Conservation (phyloP, 1,284 basidiomycete species). For the Coriolopsis trogii region DNA sequence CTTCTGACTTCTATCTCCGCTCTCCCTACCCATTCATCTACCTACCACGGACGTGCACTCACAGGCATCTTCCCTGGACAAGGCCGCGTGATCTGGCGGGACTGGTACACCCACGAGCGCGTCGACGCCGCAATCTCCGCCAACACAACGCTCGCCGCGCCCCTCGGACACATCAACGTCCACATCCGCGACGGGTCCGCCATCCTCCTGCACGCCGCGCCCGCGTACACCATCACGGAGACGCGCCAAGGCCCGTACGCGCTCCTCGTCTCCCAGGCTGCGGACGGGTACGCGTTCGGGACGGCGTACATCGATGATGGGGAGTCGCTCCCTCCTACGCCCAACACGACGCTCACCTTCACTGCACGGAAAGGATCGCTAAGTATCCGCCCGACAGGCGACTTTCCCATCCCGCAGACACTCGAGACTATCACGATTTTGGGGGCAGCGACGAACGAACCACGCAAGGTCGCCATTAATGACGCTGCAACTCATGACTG, state of each 20-base stretch:
- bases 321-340: conserved; percentile 52
- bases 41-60: too few relatives aligned
- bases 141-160: conserved; percentile 53
- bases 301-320: conserved; percentile 70
- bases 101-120: conserved; percentile 73
- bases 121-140: conserved; percentile 42
- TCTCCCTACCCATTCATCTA: too few relatives aligned
- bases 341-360: conserved; percentile 49
- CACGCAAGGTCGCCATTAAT: conserved; percentile 16
- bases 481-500: conserved; percentile 12
- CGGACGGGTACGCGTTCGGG: conserved; percentile 51
- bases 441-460: conserved; percentile 34
- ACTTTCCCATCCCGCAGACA: conserved; percentile 33
- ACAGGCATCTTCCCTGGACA: conserved; percentile 66
- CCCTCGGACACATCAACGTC: conserved; percentile 71
- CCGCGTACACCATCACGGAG: conserved; percentile 61
- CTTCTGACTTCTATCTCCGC: too few relatives aligned
- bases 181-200: conserved; percentile 64
- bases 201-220: conserved; percentile 56
- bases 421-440: conserved; percentile 39
- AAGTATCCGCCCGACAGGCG: conserved; percentile 39
- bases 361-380: conserved; percentile 36
- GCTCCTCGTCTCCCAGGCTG: conserved; percentile 55
- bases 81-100: conserved; percentile 67
- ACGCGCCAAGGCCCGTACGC: conserved; percentile 57